Base-by-base conservation (phyloP, 148 eudicot species). In the Rhododendron vialii region DNA sequence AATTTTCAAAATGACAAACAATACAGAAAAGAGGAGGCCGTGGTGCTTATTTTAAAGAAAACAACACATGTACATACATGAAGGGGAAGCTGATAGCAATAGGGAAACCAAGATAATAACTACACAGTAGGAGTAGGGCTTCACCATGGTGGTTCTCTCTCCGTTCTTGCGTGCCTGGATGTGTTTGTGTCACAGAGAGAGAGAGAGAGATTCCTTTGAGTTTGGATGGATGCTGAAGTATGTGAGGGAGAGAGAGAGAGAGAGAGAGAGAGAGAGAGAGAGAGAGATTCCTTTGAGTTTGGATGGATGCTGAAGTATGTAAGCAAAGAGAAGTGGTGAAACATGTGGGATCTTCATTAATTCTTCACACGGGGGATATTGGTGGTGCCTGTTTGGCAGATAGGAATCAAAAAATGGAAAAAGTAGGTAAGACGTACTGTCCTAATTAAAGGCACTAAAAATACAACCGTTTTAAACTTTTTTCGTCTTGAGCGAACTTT, bases 271-370 rank as follows among this genome's bases (percentile, higher is more conserved):
- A 50, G 78, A 75, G 76, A 71, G 79, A 75, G 47, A 38, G 79
- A 75, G 45, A 75, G 79, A 51, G 79, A 75, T 69, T 69, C 75
- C 14, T 69, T 69, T 30, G 76, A 75, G 78, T 18, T 75, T 75
- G 78, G 78, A 35, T 36, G n/a, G 43, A 36, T 75, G n/a, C n/a
- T 75, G 79, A 38, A 17, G 48, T 75, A 30, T 20, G n/a, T 7
- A 5, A 22, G 1, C 20, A 71, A 61, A 75, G 73, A 3, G 33
- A 35, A 38, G 79, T 36, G 79, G 47, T 75, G 79, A 36, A 75
- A 75, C 79, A 75, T 36, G 79, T 75, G 79, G 45, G 28, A 5
- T 55, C 22, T 55, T 55, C 61, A 55, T 36, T 30, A 30, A 30
- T 4, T 75, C 47, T 38, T 75, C 22, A 38, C 79, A 75, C 79